These are phyloP conservation scores for Dacryopinax primogenitus DNA, from an alignment of 768 basidiomycete genomes.

Conservation along the genomic window DNA sequence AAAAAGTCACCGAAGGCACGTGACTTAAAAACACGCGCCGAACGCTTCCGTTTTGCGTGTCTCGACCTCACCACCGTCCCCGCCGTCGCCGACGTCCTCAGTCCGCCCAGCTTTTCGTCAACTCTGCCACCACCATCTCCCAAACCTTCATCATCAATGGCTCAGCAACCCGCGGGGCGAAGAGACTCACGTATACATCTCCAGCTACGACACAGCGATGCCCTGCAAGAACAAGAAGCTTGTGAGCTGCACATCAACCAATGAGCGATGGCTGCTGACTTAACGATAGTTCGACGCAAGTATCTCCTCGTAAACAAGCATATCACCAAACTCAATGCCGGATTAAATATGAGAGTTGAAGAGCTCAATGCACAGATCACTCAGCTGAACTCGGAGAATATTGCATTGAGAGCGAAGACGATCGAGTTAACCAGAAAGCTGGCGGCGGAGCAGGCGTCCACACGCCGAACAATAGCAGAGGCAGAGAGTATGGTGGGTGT, in stretches of 20 bases:
- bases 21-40: not conserved
- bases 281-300: constrained; percentile 69
- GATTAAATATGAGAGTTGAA: constrained; percentile 69
- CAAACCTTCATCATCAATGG: not conserved
- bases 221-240: constrained; percentile 70
- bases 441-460: not conserved
- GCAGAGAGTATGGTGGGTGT: not conserved
- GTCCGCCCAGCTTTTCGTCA: not conserved
- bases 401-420: constrained; percentile 41
- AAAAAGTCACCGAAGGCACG: not conserved
- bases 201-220: constrained; percentile 49
- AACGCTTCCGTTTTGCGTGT: not conserved
- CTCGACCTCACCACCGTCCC: not conserved
- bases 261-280: not conserved
- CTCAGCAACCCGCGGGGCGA: not conserved
- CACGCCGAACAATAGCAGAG: not conserved
- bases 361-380: constrained; percentile 75
- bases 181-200: constrained; percentile 2
- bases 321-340: constrained; percentile 86
- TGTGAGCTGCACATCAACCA: constrained; percentile 39
- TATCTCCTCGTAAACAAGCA: constrained; percentile 83
- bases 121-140: not conserved
- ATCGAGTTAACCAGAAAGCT: not conserved
- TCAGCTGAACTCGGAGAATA: constrained; percentile 68
- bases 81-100: not conserved